These are phyloP conservation scores for Erysimum cheiranthoides DNA, from an alignment of 345 rosid species.

Conservation along the genomic window DNA sequence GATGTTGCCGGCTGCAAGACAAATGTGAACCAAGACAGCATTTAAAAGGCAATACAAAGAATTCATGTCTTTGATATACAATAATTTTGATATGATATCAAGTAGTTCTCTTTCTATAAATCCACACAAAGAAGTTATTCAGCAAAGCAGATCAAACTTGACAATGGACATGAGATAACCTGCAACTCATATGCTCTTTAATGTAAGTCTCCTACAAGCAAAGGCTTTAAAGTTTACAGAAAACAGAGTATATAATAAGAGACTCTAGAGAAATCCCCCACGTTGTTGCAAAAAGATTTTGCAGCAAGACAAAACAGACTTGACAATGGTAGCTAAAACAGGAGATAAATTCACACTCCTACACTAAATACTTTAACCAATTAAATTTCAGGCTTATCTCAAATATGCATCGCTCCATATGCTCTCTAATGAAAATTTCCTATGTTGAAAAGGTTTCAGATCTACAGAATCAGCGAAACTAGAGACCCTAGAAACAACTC, in stretches of 20 bases:
- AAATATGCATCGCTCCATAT: background rate
- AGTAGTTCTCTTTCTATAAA: background rate
- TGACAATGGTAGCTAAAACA: slow-evolving; percentile 15
- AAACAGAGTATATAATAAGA: background rate
- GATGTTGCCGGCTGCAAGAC: slow-evolving; percentile 59
- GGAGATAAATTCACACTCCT: slow-evolving; percentile 8
- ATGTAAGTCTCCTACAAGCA: background rate
- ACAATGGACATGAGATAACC: slow-evolving; percentile 7
- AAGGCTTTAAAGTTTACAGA: background rate
- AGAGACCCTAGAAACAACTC: slow-evolving; percentile 3
- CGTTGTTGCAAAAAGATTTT: slow-evolving; percentile 7
- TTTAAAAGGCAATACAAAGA: background rate
- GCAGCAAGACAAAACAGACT: slow-evolving; percentile 17
- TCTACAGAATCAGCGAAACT: background rate
- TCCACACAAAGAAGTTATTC: slow-evolving; percentile 6
- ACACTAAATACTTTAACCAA: background rate
- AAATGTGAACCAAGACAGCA: background rate
- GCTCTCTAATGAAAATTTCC: background rate
- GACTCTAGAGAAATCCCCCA: background rate
- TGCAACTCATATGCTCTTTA: background rate
- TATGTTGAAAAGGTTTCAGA: background rate
- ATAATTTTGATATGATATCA: background rate
- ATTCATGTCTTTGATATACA: background rate
- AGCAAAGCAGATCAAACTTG: slow-evolving; percentile 9
- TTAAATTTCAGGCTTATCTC: background rate